Base-by-base conservation (phyloP, 169 alveolate species). In the Eimeria brunetti region DNA sequence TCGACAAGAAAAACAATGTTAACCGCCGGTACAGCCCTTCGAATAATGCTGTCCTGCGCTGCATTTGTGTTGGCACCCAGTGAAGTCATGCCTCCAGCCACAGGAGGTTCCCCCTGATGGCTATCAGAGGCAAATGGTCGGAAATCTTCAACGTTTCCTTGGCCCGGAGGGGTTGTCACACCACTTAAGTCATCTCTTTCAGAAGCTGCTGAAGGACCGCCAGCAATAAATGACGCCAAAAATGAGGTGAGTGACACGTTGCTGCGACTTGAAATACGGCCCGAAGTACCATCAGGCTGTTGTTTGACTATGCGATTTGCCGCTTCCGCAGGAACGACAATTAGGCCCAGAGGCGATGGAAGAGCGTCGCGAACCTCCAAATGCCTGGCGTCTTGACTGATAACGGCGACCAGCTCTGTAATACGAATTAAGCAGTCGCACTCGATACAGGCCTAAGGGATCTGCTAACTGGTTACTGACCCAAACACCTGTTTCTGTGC, bases 301-400 rank as follows among this genome's bases (percentile, higher is more conserved):
- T 85, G 92, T 51, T 22, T 85, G 44, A 85, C 81, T 5, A 85
- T 85, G 81, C 92, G 92, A 51, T 85, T 85, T 56, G 92, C 92
- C 6, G 92, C 92, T 46, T 85, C 92, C 12, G 92, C 81, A 38
- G 92, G 92, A 30, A 85, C 81, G 41, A 85, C 92, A 41, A 85
- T 38, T n/a, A 85, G 62, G 22, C 92, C 92, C 30, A 85, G 60
- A 36, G 92, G 93, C 8, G 96, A 80, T 46, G 92, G 91, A 22
- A 92, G 46, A 53, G 80, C 89, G 64, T 92, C 96, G 36, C 96
- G 96, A 49, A 92, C 96, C 64, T 92, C 96, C 53, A 92, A 71
- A 38, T 92, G 96, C 44, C 96, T 85, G 12, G 96, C 96, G 71
- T 92, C 96, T 49, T 92, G 96, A 38, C 90, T 36, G 58, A 92